Percentiles rank a stretch among this genome's conserved stretches.
Evolutionary conservation across 176 grass and related monocot genomes (phyloP).

Genomic region (Pontederia paniculata): DNA sequence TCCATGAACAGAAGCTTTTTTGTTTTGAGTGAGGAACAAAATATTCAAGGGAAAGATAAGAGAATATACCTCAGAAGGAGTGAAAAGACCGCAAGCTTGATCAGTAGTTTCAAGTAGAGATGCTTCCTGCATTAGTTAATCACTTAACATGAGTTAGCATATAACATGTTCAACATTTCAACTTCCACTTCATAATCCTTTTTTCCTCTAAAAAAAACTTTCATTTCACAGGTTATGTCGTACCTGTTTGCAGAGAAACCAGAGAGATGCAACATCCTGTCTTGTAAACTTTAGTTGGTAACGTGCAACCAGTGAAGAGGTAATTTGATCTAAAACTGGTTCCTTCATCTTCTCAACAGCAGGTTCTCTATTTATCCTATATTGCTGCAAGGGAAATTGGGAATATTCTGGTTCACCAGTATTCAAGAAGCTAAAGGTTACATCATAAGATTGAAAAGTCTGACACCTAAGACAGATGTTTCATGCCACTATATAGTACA

Average conservation of each 20-base stretch:
- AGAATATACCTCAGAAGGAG: constrained; percentile 58
- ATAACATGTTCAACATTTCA: constrained; percentile 5
- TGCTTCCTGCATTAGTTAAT: constrained; percentile 57
- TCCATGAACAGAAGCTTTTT: background rate
- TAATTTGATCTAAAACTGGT: constrained; percentile 70
- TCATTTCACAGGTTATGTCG: constrained; percentile 10
- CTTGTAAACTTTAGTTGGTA: constrained; percentile 67
- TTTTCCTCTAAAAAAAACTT: no score
- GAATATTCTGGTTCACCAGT: background rate
- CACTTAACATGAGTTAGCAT: background rate
- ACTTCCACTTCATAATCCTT: constrained; percentile 8
- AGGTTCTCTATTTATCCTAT: constrained; percentile 76
- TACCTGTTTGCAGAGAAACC: constrained; percentile 99
- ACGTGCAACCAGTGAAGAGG: constrained; percentile 43
- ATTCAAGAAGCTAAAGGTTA: constrained; percentile 1
- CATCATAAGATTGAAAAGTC: background rate
- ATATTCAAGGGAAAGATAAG: background rate
- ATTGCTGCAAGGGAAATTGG: constrained; percentile 42
- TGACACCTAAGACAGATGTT: no score
- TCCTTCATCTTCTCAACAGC: constrained; percentile 75
- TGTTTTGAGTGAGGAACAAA: constrained; percentile 2
- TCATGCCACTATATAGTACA: no score
- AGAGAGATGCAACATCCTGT: constrained; percentile 76
- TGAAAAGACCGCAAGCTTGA: constrained; percentile 93
- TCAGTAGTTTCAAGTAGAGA: constrained; percentile 82